Evolutionary conservation across 257 asterid genomes (phyloP), one percentile per base, ranked within the genome.

Genomic region (Eucommia ulmoides): DNA sequence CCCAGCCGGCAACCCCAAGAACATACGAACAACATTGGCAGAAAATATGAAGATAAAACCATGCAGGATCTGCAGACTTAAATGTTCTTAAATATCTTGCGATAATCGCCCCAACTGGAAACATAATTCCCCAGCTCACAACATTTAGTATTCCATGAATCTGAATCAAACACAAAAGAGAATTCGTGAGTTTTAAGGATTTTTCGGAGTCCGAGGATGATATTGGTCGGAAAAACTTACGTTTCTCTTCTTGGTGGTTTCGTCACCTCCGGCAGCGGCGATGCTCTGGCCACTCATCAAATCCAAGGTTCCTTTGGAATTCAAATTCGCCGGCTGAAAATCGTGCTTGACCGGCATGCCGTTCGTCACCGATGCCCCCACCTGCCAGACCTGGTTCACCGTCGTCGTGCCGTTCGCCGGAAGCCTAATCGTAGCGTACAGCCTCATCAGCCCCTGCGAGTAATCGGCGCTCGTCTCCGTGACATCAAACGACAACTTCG

Each of bases 361-460:
- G n/a, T n/a, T n/a, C n/a, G n/a, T n/a, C n/a, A 72, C 70, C 16
- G 65, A 23, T 2, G 76, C 4, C 0, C 93, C 93, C 56, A 80
- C 85, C 69, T 84, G 95, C 95, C 93, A 84, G 18, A 79, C 78
- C 51, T 79, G 91, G 58, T 79, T 82, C 61, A 77, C 20, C 47
- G 51, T 64, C 53, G 62, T 58, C 25, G 7, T 54, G 20, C 54
- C 73, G 49, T 44, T 57, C 55, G 51, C 76, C 57, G 91, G 91
- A 58, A 85, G 11, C 19, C 53, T 78, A 57, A 85, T 20, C 41
- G 80, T 54, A 46, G 96, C 93, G 69, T 70, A 80, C 5, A 87
- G 51, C 51, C 67, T 63, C 38, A 75, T 60, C 24, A 29, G n/a
- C 1, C 82, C 83, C 16, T 50, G 57, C 26, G 81, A 62, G 20